Evolutionary conservation across 2,329 filamentous ascomycete genomes (phyloP).

Genomic region (Fusarium sp.): DNA sequence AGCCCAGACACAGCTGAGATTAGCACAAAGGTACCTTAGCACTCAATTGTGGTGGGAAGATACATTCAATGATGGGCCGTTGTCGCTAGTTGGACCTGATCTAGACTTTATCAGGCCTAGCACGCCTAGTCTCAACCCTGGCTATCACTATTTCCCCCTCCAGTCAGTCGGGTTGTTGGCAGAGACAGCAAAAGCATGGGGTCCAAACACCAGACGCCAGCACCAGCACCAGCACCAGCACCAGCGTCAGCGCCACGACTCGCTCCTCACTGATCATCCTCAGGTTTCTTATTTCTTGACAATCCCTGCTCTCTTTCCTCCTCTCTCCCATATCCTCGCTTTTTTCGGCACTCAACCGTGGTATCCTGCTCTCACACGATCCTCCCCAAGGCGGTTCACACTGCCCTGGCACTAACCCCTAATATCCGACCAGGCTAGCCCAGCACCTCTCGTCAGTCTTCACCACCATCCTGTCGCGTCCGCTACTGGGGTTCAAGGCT

Average conservation of each 20-base stretch:
- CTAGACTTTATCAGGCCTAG: conserved; percentile 28
- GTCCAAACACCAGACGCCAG: conserved; percentile 47
- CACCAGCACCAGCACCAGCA: conserved; percentile 14
- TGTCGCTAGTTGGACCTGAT: conserved; percentile 32
- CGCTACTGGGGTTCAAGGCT: conserved; percentile 30
- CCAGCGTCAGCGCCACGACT: conserved; percentile 11
- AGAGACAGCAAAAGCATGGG: conserved; percentile 28
- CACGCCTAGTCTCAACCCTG: conserved; percentile 34
- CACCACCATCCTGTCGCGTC: conserved; percentile 27
- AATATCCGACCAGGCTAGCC: conserved; percentile 31
- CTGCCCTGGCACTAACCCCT: conserved; percentile 38
- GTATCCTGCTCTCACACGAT: conserved; percentile 6
- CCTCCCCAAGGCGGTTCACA: conserved; percentile 29
- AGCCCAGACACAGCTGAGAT: conserved; percentile 24
- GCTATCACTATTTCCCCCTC: conserved; percentile 45
- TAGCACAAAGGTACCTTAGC: conserved; percentile 31
- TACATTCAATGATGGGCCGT: conserved; percentile 33
- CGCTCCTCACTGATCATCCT: conserved; percentile 40
- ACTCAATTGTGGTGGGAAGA: conserved; percentile 8
- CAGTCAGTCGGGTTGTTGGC: conserved; percentile 31
- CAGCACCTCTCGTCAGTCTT: conserved; percentile 13
- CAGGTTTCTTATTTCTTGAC: conserved; percentile 32
- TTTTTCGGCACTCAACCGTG: conserved; percentile 14
- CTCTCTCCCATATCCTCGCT: conserved; percentile 13
- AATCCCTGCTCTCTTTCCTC: conserved; percentile 24